Base-by-base conservation (phyloP, 164 flowering plant genomes). In the Nelumbo lutea region DNA sequence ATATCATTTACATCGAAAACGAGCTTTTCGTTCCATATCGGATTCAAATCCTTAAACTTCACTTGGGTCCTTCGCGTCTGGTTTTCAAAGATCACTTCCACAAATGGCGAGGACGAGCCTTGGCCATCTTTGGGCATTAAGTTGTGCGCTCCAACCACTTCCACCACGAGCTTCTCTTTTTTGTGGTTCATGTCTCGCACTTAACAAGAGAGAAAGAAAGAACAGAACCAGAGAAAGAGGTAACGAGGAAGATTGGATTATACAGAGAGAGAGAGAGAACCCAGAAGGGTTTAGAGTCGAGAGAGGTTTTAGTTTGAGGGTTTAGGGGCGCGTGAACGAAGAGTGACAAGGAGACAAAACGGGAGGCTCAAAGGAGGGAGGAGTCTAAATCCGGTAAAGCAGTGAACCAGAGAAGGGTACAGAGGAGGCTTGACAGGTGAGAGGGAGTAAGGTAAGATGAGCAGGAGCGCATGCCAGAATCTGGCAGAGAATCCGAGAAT, bases 11-110 rank as follows among this genome's bases (percentile, higher is more conserved):
- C 76, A 74, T 83, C 79, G 81, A 93, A 76, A 76, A 81, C 79
- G 82, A 90, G 79, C 65, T 78, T 87, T 59, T 93, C 95, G 62
- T 90, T 89, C 97, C 97, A 93, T 52, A 85, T 80, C 8, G 97
- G 98, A 74, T 85, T 85, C 48, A 83, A 88, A 73, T 93, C 93
- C 62, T 87, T 88, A 51, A 85, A 83, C 62, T 88, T 88, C 44
- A 74, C 79, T 51, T 83, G 80, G 39, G 97, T 91, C 9, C 89
- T 79, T 48, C 81, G 78, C 44, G 71, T 83, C 72, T 93, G 98
- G 46, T 77, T 73, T 68, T 89, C 91, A 66, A 93, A 93, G 74
- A 83, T 81, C 9, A 93, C 89, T 74, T 93, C 98, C 7, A 91
- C 98, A 70, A 76, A 91, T 9, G 94, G 73, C 46, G 75, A 85